phyloP scores from a whole-genome alignment of 371 early-diverging fungal genomes.

The Mucor plumbeus region DNA sequence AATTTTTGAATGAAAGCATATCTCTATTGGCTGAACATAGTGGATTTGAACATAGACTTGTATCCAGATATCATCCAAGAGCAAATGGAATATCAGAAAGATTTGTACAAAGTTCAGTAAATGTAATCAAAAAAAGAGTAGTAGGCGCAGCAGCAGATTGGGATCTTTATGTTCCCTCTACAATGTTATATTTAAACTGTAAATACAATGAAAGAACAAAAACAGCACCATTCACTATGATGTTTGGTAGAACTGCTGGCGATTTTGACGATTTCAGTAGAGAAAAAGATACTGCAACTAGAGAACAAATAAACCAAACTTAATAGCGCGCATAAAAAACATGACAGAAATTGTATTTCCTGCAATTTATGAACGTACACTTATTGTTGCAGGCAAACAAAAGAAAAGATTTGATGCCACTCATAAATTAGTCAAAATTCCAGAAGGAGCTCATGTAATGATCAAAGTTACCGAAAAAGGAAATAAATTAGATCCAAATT shows the following conservation, averaged over 20 bases:
- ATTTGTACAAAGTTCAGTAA: slow-evolving; percentile 22
- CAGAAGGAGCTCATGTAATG: slow-evolving; percentile 15
- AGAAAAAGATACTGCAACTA: neutral
- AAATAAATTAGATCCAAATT: slow-evolving; percentile 2
- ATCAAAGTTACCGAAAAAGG: neutral
- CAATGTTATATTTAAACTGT: slow-evolving; percentile 24
- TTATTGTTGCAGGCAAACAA: slow-evolving; percentile 4
- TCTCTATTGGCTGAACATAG: neutral
- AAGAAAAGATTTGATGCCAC: slow-evolving; percentile 10
- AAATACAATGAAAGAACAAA: neutral
- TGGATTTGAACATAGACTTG: slow-evolving; percentile 25
- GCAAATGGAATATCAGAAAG: slow-evolving; percentile 35
- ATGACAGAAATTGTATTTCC: slow-evolving; percentile 20
- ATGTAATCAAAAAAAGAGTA: slow-evolving; percentile 19
- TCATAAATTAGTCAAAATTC: slow-evolving; percentile 10
- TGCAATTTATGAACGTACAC: slow-evolving; percentile 8
- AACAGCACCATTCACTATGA: slow-evolving; percentile 18
- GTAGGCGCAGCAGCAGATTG: slow-evolving; percentile 23
- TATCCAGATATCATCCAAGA: slow-evolving; percentile 28
- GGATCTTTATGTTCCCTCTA: slow-evolving; percentile 26
- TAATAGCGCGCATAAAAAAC: slow-evolving; percentile 5
- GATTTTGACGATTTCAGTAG: slow-evolving; percentile 7
- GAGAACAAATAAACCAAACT: neutral
- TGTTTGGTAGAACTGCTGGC: slow-evolving; percentile 27
- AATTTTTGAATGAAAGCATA: slow-evolving; percentile 27